Evolutionary conservation across 306 rosid species (phyloP), one percentile per base, ranked within the genome.

Genomic region (Fragaria vesca): DNA sequence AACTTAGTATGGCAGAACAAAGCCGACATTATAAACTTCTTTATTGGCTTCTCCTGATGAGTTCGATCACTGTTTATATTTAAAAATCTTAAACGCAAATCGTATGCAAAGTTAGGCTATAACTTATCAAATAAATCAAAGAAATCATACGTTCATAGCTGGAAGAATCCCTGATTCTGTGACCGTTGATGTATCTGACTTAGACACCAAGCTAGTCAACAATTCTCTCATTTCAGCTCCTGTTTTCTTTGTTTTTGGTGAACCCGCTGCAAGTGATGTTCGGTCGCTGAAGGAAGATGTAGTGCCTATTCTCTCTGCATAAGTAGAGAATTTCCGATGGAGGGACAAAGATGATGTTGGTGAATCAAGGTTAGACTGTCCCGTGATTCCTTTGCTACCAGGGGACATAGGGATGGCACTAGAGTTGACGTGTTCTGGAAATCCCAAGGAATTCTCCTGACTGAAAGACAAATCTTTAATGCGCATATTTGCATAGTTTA

Each of bases 301-400:
- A 71, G 96, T 84, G 84, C 98, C 90, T 80, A 93, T 87, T 87
- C 99, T 96, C 85, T 96, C 98, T 0, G 96, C 97, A 24, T 96
- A 93, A 45, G 97, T 89, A 76, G 99, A 92, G 85, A 87, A 87
- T 85, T 91, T 89, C 66, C 96, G 88, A 75, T 89, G 82, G 72
- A 84, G 61, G 85, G 76, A 50, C 75, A 87, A 83, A 79, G 93
- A 55, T 63, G 90, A 46, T 63, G 91, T 73, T 28, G 91, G 87
- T 28, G 93, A 84, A 68, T 91, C 99, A 72, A 83, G 61, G 79
- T 62, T 87, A 79, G 87, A 60, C 75, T 86, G 94, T 83, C 97
- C 99, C 70, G 80, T 73, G 79, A 78, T 84, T 80, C 86, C 57
- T 83, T 89, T 92, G 75, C 89, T 87, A 80, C 75, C 87, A 74